Evolutionary conservation across 2,329 filamentous ascomycete genomes (phyloP).

Genomic region (Grosmannia huntii): DNA sequence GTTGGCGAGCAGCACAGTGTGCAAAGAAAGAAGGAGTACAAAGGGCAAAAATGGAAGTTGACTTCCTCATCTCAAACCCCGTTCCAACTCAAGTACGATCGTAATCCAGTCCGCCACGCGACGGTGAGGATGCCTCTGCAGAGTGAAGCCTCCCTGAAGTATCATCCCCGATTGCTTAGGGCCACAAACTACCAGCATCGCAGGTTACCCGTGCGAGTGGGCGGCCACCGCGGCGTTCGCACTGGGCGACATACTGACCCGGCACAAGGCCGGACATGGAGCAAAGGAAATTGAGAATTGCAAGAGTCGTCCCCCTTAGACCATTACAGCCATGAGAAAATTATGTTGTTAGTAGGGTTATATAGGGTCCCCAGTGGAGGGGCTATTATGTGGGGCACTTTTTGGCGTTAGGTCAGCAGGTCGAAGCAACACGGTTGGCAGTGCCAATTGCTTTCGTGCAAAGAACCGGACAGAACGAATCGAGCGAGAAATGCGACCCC

Average conservation of each 20-base stretch:
- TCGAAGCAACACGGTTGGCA: too few relatives aligned
- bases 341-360: background rate
- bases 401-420: background rate
- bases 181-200: slow-evolving; percentile 42
- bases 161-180: slow-evolving; percentile 56
- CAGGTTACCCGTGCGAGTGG: slow-evolving; percentile 56
- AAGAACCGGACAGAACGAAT: too few relatives aligned
- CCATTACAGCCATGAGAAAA: slow-evolving; percentile 12
- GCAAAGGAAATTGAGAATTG: slow-evolving; percentile 32
- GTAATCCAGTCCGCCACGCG: slow-evolving; percentile 58
- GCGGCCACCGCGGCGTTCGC: slow-evolving; percentile 53
- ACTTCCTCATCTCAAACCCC: slow-evolving; percentile 41
- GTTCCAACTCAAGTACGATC: slow-evolving; percentile 47
- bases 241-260: slow-evolving; percentile 43
- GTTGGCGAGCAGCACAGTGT: background rate
- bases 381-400: background rate
- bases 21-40: too few relatives aligned
- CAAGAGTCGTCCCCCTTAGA: slow-evolving; percentile 22
- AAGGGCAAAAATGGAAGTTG: slow-evolving; percentile 23
- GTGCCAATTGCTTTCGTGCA: too few relatives aligned
- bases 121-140: slow-evolving; percentile 60
- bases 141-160: slow-evolving; percentile 61
- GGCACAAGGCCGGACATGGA: slow-evolving; percentile 41
- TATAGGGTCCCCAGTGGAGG: background rate
- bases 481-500: too few relatives aligned